Evolutionary conservation across 2,329 filamentous ascomycete species (phyloP).

Genomic region (Leptographium wingfieldii): DNA sequence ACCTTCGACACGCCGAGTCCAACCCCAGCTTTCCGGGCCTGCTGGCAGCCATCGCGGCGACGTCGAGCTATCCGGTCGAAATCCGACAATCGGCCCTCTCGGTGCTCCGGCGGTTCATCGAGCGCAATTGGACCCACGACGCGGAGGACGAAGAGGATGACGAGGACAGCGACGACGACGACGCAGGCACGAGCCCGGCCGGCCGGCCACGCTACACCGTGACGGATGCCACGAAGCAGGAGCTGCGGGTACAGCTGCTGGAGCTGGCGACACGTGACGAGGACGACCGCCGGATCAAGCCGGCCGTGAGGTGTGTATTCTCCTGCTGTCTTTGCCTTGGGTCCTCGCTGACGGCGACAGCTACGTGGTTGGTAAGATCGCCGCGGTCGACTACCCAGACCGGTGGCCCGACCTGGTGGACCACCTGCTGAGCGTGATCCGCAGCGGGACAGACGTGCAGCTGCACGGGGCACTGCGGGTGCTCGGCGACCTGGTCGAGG

Average conservation of each 20-base stretch:
- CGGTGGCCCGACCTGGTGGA: conserved; percentile 87
- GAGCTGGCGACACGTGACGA: conserved; percentile 62
- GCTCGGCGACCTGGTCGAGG: conserved; percentile 79
- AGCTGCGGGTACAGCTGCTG: conserved; percentile 62
- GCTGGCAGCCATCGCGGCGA: conserved; percentile 68
- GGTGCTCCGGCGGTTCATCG: conserved; percentile 69
- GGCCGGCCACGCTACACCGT: conserved; percentile 45
- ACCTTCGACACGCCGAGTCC: conserved; percentile 58
- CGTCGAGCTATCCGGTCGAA: conserved; percentile 57
- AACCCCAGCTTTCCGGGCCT: conserved; percentile 64
- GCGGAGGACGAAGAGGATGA: conserved; percentile 63
- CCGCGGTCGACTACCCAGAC: conserved; percentile 83
- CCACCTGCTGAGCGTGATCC: conserved; percentile 63
- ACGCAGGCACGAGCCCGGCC: not conserved
- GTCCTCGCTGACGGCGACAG: conserved; percentile 21
- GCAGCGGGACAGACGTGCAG: conserved; percentile 62
- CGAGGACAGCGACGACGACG: conserved; percentile 32
- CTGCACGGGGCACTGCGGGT: conserved; percentile 84
- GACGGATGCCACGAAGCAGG: conserved; percentile 57
- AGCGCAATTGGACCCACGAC: conserved; percentile 69
- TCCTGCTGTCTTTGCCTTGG: not conserved
- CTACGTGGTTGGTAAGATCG: conserved; percentile 82
- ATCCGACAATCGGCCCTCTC: conserved; percentile 77
- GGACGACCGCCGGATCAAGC: conserved; percentile 75
- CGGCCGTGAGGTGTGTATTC: conserved; percentile 61